Percentiles rank a stretch among this genome's conserved stretches.
phyloP scores from a whole-genome alignment of 2,329 filamentous ascomycete genomes.

The Celoporthe dispersa region DNA sequence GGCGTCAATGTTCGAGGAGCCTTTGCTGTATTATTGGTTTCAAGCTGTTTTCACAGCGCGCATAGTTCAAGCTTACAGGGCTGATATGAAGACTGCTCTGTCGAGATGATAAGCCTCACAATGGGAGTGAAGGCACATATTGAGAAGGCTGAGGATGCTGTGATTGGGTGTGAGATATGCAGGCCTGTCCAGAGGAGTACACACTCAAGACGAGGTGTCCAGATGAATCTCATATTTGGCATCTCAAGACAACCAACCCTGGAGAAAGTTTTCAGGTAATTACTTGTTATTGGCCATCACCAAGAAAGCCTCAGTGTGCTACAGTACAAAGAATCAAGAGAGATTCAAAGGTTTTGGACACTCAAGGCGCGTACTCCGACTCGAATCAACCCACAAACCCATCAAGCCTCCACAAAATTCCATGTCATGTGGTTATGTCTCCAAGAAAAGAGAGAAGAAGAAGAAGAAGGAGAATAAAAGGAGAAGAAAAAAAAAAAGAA shows the following conservation, averaged over 20 bases:
- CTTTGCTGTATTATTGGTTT: background rate
- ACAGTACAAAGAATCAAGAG: background rate
- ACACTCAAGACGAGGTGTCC: background rate
- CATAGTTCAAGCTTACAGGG: background rate
- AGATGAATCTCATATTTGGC: background rate
- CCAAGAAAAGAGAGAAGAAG: too few relatives aligned
- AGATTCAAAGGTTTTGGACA: background rate
- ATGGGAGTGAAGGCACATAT: background rate
- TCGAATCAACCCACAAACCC: background rate
- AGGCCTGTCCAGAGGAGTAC: background rate
- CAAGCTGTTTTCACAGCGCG: background rate
- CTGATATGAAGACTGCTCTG: background rate
- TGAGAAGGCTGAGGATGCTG: background rate
- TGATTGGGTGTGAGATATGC: background rate
- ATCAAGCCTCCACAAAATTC: background rate
- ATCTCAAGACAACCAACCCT: background rate
- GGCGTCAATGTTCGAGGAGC: background rate
- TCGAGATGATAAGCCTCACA: background rate
- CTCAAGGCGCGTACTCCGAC: background rate
- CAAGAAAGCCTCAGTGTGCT: background rate
- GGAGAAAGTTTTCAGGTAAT: background rate
- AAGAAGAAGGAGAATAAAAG: too few relatives aligned
- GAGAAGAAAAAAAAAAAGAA: too few relatives aligned
- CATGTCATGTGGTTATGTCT: background rate
- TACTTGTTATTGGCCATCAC: background rate